Conservation (phyloP, 2,329 filamentous ascomycete genomes). For the Nemania sp. region DNA sequence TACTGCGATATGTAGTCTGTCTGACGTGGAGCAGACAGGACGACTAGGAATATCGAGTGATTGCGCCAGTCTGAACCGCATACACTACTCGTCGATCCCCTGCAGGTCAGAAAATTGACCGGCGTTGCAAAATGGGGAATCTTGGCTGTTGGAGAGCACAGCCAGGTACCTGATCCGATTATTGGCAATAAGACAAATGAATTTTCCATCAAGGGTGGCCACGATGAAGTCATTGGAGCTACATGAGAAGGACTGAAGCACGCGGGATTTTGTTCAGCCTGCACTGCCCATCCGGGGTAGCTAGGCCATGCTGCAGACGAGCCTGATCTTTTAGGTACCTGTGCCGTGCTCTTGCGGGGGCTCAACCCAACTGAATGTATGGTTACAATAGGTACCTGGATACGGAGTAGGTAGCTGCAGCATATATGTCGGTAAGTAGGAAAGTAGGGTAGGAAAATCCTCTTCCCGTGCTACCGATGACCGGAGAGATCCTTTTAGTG, state of each 20-base stretch:
- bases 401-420: no score
- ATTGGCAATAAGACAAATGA: slow-evolving; percentile 23
- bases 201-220: slow-evolving; percentile 14
- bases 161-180: no score
- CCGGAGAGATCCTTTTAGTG: slow-evolving; percentile 7
- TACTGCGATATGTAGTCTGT: slow-evolving; percentile 1
- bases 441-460: slow-evolving; percentile 9
- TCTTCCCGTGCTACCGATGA: slow-evolving; percentile 16
- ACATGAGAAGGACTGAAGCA: no score
- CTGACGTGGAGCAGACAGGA: slow-evolving; percentile 17
- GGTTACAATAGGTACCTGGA: no score
- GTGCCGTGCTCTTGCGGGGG: no score
- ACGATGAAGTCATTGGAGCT: slow-evolving; percentile 19
- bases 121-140: slow-evolving; percentile 14
- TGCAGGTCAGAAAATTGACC: slow-evolving; percentile 21
- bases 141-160: slow-evolving; percentile 23
- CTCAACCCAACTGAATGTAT: no score
- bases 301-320: no score
- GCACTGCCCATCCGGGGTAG: no score
- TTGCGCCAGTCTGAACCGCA: slow-evolving; percentile 11
- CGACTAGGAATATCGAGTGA: slow-evolving; percentile 10
- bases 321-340: slow-evolving; percentile 8
- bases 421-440: neutral
- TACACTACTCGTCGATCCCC: slow-evolving; percentile 16
- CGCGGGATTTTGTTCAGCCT: no score